Conservation (phyloP, 495 filamentous ascomycete genomes). For the Daldinia vernicosa region DNA sequence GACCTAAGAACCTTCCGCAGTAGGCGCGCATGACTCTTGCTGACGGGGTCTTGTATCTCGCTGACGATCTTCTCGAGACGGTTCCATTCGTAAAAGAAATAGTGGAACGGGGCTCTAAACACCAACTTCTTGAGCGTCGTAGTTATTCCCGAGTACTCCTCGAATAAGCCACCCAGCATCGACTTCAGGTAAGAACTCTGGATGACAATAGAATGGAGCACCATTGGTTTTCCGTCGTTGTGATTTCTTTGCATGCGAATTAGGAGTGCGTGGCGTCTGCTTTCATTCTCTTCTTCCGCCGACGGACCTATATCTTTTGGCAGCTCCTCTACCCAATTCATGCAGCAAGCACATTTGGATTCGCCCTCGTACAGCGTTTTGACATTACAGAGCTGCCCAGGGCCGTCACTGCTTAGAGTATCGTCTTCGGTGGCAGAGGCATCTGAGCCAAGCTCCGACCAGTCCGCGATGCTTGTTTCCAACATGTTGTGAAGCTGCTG, state of each 20-base stretch:
- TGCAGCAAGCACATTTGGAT: slow-evolving; percentile 43
- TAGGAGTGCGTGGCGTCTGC: slow-evolving; percentile 23
- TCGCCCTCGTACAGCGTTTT: slow-evolving; percentile 45
- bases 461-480: slow-evolving; percentile 10
- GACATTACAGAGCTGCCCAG: slow-evolving; percentile 28
- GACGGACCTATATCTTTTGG: slow-evolving; percentile 33
- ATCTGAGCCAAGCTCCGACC: slow-evolving; percentile 18
- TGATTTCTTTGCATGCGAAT: slow-evolving; percentile 26
- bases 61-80: slow-evolving; percentile 59
- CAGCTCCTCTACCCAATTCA: slow-evolving; percentile 46
- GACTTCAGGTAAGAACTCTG: slow-evolving; percentile 71
- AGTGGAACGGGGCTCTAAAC: slow-evolving; percentile 68
- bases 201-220: slow-evolving; percentile 59
- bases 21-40: slow-evolving; percentile 65
- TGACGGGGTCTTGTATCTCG: slow-evolving; percentile 57
- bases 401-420: background rate
- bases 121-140: slow-evolving; percentile 66
- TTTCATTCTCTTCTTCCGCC: slow-evolving; percentile 24
- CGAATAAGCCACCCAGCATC: slow-evolving; percentile 63
- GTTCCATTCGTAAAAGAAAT: slow-evolving; percentile 73
- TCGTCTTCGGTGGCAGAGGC: slow-evolving; percentile 18
- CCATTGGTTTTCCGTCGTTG: slow-evolving; percentile 18
- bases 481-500: slow-evolving; percentile 2
- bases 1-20: slow-evolving; percentile 64
- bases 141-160: slow-evolving; percentile 71